Base-by-base conservation (phyloP, 1,284 basidiomycete species). In the Malassezia arunalokei region DNA sequence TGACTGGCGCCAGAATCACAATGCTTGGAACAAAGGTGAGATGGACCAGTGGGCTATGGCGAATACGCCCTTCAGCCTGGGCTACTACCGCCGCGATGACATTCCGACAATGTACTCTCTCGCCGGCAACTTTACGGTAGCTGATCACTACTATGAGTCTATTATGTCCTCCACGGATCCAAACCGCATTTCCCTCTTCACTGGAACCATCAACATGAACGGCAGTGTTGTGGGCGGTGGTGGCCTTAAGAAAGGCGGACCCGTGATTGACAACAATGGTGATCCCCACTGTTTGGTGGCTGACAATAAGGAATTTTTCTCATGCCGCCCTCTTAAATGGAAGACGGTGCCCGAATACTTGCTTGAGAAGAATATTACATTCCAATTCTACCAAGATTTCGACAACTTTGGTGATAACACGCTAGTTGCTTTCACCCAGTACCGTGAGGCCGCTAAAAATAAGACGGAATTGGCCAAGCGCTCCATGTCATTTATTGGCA, bases 331-430 rank as follows among this genome's bases (percentile, higher is more conserved):
- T 5, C 58, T 58, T 27, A 42, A 38, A 15, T 67, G 65, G 65
- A 63, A 59, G 53, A 68, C 65, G 28, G 47, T 66, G 14, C 55
- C 63, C 5, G 65, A 68, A 43, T 66, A 62, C 40, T 40, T 68
- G 8, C 37, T 58, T 38, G 60, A 64, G 5, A 52, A 51, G 3
- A 47, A 46, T 32, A 60, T 67, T 30, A 42, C 54, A 20, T 68
- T 58, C 58, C 62, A 64, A 42, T 43, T 62, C 9, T 63, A 62
- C 20, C 57, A 62, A 51, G 56, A 66, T 38, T 49, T 40, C 2
- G 60, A 60, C 45, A 68, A 68, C 49, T 65, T 66, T 50, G 65
- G 53, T 40, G 54, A 60, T 39, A 51, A 61, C 29, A 57, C 59
- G 28, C 46, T 61, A 1, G 59, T 50, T 0, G 51, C 40, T 15